Percentiles rank a stretch among this genome's conserved stretches.
Evolutionary conservation across 805 yeast species (phyloP).

Genomic region (Sungouiella blattae): DNA sequence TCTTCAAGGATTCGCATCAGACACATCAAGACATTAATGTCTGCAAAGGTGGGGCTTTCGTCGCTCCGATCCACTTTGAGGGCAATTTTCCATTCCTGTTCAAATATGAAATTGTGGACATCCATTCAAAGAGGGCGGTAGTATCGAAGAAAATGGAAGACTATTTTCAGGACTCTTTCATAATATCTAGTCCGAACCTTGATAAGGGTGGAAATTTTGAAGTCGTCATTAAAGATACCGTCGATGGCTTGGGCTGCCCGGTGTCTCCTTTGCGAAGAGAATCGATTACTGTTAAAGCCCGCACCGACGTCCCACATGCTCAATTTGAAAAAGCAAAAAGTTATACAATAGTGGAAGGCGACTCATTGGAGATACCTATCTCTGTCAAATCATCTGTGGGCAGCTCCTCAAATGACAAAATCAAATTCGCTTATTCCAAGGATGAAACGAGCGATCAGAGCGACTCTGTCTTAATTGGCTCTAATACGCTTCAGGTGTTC

Average conservation of each 20-base stretch:
- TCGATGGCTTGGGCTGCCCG: slow-evolving; percentile 75
- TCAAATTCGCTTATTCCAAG: slow-evolving; percentile 29
- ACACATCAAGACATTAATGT: slow-evolving; percentile 17
- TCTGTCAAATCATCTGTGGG: slow-evolving; percentile 31
- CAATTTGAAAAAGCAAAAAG: slow-evolving; percentile 25
- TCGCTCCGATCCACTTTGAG: slow-evolving; percentile 55
- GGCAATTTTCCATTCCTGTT: slow-evolving; percentile 82
- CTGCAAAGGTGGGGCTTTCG: slow-evolving; percentile 28
- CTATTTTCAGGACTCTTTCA: slow-evolving; percentile 23
- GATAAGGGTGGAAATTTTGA: slow-evolving; percentile 70
- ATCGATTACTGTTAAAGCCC: slow-evolving; percentile 56
- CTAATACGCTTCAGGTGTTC: slow-evolving; percentile 22
- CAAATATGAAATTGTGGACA: slow-evolving; percentile 62
- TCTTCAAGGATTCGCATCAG: slow-evolving; percentile 18
- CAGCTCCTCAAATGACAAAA: slow-evolving; percentile 22
- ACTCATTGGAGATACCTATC: slow-evolving; percentile 53
- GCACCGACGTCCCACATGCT: slow-evolving; percentile 61
- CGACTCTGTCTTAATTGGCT: slow-evolving; percentile 9
- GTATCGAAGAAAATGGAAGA: slow-evolving; percentile 29
- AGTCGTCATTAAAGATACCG: slow-evolving; percentile 58
- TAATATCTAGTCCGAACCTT: slow-evolving; percentile 54
- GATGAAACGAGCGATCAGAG: slow-evolving; percentile 9
- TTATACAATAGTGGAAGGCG: slow-evolving; percentile 57
- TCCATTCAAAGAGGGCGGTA: slow-evolving; percentile 19
- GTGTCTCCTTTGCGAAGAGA: slow-evolving; percentile 67